Evolutionary conservation across 192 early-diverging fungal genomes (phyloP).

Genomic region (Funneliformis geosporum): DNA sequence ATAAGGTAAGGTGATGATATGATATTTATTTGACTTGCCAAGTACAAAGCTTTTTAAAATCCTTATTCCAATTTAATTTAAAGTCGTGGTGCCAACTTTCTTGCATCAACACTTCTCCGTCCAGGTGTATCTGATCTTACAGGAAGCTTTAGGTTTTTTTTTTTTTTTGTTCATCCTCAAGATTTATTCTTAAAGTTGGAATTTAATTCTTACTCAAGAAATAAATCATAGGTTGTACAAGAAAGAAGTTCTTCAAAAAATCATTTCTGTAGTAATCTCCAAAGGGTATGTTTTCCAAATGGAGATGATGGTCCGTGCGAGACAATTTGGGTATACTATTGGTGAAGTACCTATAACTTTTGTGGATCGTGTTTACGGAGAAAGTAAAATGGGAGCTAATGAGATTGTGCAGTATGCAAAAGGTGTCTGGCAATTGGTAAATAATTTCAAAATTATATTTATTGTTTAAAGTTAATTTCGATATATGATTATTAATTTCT

Average conservation of each 20-base stretch:
- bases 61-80: neutral
- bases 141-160: conserved; percentile 79
- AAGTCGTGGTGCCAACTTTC: conserved; percentile 94
- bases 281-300: conserved; percentile 99
- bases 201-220: neutral
- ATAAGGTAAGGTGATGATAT: conserved; percentile 60
- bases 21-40: neutral
- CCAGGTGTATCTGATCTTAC: conserved; percentile 94
- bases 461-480: neutral
- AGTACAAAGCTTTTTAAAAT: neutral
- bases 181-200: neutral
- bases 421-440: conserved; percentile 75
- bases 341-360: conserved; percentile 97
- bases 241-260: conserved; percentile 79
- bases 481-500: neutral
- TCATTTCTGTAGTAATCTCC: conserved; percentile 87
- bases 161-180: neutral
- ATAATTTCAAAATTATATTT: neutral
- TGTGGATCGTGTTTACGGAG: conserved; percentile 97
- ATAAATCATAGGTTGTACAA: conserved; percentile 74
- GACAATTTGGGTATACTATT: conserved; percentile 84
- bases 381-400: conserved; percentile 91
- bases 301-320: conserved; percentile 99
- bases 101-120: conserved; percentile 83
- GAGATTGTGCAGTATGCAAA: conserved; percentile 94